Conservation (phyloP, 2,329 filamentous ascomycete genomes). For the Trichoderma sp. region DNA sequence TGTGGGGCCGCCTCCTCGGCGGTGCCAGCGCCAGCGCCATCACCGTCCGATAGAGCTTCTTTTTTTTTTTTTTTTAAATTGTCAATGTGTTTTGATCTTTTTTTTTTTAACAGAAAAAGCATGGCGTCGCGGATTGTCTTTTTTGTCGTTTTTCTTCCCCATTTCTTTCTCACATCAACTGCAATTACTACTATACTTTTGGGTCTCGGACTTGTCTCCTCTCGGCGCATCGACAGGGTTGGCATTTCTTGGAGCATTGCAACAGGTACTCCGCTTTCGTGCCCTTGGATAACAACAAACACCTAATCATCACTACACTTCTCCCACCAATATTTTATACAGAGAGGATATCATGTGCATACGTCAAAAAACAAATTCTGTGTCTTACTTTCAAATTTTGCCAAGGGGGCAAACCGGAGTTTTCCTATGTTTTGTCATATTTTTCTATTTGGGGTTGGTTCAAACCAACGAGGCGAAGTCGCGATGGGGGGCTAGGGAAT, state of each 20-base stretch:
- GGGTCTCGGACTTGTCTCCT: neutral
- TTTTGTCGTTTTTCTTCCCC: neutral
- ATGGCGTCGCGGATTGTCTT: constrained; percentile 19
- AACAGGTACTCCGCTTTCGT: neutral
- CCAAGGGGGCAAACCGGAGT: neutral
- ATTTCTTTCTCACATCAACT: neutral
- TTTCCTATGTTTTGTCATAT: constrained; percentile 15
- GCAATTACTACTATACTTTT: neutral
- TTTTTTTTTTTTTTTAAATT: neutral
- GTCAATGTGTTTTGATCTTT: neutral
- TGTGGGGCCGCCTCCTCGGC: constrained; percentile 58
- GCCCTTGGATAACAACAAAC: neutral
- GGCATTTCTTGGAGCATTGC: constrained; percentile 6
- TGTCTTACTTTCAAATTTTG: neutral
- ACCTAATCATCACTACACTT: constrained; percentile 9
- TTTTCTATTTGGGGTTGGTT: constrained; percentile 18
- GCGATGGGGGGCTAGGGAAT: neutral
- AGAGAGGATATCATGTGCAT: constrained; percentile 25
- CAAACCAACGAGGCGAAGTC: constrained; percentile 20
- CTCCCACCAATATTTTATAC: constrained; percentile 6
- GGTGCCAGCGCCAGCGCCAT: constrained; percentile 37
- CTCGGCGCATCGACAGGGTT: constrained; percentile 11
- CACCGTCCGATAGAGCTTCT: constrained; percentile 38
- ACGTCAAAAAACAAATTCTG: constrained; percentile 16
- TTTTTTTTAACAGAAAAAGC: constrained; percentile 16